These are phyloP conservation scores for Bruguiera hainesii DNA, from an alignment of 441 rosid species.

Conservation along the genomic window DNA sequence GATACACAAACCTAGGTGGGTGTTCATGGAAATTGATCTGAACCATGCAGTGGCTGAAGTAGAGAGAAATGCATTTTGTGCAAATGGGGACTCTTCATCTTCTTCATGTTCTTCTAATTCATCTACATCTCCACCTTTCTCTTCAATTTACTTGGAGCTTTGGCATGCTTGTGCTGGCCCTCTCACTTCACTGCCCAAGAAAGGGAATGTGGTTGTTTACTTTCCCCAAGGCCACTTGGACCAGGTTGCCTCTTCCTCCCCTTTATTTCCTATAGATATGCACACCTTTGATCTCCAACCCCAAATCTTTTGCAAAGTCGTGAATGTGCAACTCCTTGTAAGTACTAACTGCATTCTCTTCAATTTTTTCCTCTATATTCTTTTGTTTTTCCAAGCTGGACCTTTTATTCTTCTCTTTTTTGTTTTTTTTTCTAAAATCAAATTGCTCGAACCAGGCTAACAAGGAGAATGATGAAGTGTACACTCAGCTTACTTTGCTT, in stretches of 20 bases:
- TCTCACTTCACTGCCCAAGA: slow-evolving; percentile 71
- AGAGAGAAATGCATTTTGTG: slow-evolving; percentile 43
- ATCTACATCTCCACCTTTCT: slow-evolving; percentile 42
- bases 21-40: slow-evolving; percentile 88
- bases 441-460: slow-evolving; percentile 53
- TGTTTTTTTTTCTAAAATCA: slow-evolving; percentile 6
- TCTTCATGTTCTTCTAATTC: slow-evolving; percentile 60
- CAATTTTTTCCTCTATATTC: not conserved
- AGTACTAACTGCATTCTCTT: slow-evolving; percentile 23
- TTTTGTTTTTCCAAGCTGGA: not conserved
- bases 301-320: slow-evolving; percentile 72
- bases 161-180: slow-evolving; percentile 99
- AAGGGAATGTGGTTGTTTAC: slow-evolving; percentile 78
- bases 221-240: slow-evolving; percentile 91
- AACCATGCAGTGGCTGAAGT: slow-evolving; percentile 59
- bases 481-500: slow-evolving; percentile 70
- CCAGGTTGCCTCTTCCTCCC: slow-evolving; percentile 47
- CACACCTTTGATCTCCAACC: slow-evolving; percentile 62
- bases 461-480: slow-evolving; percentile 94
- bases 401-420: slow-evolving; percentile 10
- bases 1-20: slow-evolving; percentile 22
- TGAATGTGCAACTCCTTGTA: slow-evolving; percentile 68
- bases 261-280: slow-evolving; percentile 49
- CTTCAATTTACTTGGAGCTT: slow-evolving; percentile 73
- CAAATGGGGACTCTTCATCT: slow-evolving; percentile 55